phyloP scores from a whole-genome alignment of 2,329 filamentous ascomycete genomes.

The Xylariomycetidae sp. region DNA sequence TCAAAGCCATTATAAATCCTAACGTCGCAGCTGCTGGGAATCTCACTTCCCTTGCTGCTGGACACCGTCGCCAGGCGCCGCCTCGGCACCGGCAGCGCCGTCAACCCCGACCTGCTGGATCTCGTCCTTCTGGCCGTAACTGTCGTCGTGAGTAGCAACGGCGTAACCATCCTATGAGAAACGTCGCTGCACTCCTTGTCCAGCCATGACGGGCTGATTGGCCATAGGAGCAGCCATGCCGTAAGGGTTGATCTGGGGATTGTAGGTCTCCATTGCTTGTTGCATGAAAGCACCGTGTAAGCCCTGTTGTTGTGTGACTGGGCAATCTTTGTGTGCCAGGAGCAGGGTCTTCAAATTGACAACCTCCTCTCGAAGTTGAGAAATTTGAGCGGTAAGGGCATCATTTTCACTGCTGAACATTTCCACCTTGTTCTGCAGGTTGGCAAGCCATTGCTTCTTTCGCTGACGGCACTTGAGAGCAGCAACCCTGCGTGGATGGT shows the following conservation, averaged over 20 bases:
- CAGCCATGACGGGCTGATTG: constrained; percentile 49
- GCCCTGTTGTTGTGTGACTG: constrained; percentile 82
- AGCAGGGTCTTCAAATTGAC: constrained; percentile 91
- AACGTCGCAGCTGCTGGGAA: no score
- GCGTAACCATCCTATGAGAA: constrained; percentile 42
- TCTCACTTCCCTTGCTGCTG: no score
- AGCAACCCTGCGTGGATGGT: constrained; percentile 62
- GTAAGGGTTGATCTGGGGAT: constrained; percentile 53
- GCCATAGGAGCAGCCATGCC: constrained; percentile 48
- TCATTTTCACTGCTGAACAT: constrained; percentile 91
- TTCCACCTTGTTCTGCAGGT: constrained; percentile 91
- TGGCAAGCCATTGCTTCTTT: constrained; percentile 98
- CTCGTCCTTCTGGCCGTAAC: no score
- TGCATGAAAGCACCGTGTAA: constrained; percentile 54
- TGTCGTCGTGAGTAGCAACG: constrained; percentile 12
- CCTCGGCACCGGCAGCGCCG: no score
- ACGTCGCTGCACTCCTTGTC: constrained; percentile 48
- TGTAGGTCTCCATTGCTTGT: constrained; percentile 48
- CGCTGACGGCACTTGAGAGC: constrained; percentile 94
- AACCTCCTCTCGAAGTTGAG: constrained; percentile 81
- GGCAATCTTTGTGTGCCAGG: constrained; percentile 92
- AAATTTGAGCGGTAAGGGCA: constrained; percentile 74
- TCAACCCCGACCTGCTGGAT: no score
- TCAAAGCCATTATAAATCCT: constrained; percentile 13
- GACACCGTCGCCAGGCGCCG: no score